Percentiles rank a stretch among this genome's conserved stretches.
These are phyloP conservation scores for Colletotrichum cuscutae DNA, from an alignment of 2,329 filamentous ascomycete genomes.

Conservation along the genomic window DNA sequence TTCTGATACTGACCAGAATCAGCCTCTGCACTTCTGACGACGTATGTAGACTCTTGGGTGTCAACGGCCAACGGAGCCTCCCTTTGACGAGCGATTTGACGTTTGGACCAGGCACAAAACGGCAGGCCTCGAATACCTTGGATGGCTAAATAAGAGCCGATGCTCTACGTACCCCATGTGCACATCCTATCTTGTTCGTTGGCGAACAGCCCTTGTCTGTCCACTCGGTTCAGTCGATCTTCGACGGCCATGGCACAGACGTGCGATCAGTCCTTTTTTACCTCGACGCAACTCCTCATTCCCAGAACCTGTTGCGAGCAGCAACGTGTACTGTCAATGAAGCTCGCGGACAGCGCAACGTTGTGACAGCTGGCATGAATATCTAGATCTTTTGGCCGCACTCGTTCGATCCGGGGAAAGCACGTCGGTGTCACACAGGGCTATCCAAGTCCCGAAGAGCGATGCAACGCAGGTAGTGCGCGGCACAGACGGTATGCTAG, in stretches of 20 bases:
- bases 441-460: constrained; percentile 29
- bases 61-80: not conserved
- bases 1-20: not conserved
- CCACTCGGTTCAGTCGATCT: constrained; percentile 22
- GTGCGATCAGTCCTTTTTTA: not conserved
- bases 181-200: constrained; percentile 24
- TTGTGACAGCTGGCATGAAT: not conserved
- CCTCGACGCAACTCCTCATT: not conserved
- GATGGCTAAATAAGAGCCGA: constrained; percentile 16
- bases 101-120: not conserved
- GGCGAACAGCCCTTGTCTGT: constrained; percentile 20
- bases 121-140: not conserved
- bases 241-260: constrained; percentile 30
- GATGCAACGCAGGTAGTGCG: constrained; percentile 25
- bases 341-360: not conserved
- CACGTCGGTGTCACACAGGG: constrained; percentile 14
- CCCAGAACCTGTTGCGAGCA: not conserved
- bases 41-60: not conserved
- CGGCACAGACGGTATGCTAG: constrained; percentile 25
- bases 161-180: constrained; percentile 15
- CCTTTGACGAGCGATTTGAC: not conserved
- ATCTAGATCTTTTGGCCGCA: constrained; percentile 3
- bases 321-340: not conserved
- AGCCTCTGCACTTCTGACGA: not conserved
- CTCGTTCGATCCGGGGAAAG: constrained; percentile 23